Evolutionary conservation across 2,329 filamentous ascomycete genomes (phyloP), one percentile per base, ranked within the genome.

Genomic region (Ceratocystis colombiana): DNA sequence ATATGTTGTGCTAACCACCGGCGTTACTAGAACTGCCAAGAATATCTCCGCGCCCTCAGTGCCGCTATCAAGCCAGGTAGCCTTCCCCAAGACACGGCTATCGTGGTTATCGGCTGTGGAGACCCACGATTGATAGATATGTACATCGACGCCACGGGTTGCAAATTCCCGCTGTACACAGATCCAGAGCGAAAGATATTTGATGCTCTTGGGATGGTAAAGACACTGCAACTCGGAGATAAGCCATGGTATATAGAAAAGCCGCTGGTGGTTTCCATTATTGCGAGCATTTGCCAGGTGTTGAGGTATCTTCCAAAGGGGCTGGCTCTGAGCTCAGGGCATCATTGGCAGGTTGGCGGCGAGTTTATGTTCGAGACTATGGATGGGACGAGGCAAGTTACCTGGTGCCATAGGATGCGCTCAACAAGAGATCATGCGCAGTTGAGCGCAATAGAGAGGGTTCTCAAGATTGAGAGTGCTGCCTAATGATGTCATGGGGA

Each of bases 341-440:
- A 89, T 72, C 79, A 82, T 72, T 78, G 80, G 64, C 87, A 90
- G 75, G 85, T 89, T 2, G 88, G 89, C 28, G 89, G 88, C 10
- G 89, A 92, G 76, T 89, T 91, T 69, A 73, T 92, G n/a, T 90
- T 90, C 69, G 86, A 89, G 72, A 68, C 70, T 7, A 69, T 69
- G 25, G 71, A 73, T 1, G 78, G 83, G 71, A 78, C 82, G 71
- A 88, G 88, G 75, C 77, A 77, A 65, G 81, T 89, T 33, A 85
- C 83, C 0, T 95, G 90, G 89, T 91, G 87, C 71, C 88, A 93
- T 75, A 80, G 89, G 33, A 95, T 95, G 89, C 80, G 79, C 72
- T 88, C 84, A 67, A 93, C 89, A 12, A 78, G 89, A 62, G 89
- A 92, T 70, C 90, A 95, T 72, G 82, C 83, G 1, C 88, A 91